A percentile compares a stretch with the other conserved stretches of the same genome.
Conservation (phyloP, 345 rosid genomes). For the Rhizophora mangle region DNA sequence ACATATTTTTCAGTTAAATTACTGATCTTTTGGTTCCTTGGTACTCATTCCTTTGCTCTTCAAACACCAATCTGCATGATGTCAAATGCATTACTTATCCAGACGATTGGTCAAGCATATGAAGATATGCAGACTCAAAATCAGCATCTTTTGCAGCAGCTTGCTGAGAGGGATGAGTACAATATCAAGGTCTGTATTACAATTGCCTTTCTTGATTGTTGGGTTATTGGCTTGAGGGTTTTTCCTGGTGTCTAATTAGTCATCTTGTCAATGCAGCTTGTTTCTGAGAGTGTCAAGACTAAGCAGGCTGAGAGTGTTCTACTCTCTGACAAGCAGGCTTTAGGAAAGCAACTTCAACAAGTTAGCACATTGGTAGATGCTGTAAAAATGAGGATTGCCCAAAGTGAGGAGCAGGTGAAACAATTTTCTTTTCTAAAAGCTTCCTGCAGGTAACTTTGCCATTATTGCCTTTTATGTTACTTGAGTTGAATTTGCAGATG, state of each 20-base stretch:
- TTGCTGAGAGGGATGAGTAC: slow-evolving; percentile 84
- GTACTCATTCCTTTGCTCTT: not conserved
- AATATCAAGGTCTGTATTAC: slow-evolving; percentile 70
- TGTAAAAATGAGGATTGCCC: slow-evolving; percentile 55
- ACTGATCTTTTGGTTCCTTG: slow-evolving; percentile 8
- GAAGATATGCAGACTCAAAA: slow-evolving; percentile 97
- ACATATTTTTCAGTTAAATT: slow-evolving; percentile 1
- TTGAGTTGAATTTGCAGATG: slow-evolving; percentile 51
- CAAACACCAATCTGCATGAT: slow-evolving; percentile 1
- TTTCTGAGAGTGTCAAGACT: slow-evolving; percentile 92
- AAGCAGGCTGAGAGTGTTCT: slow-evolving; percentile 65
- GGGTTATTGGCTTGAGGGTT: not conserved
- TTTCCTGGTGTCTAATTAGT: not conserved
- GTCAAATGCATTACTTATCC: slow-evolving; percentile 13
- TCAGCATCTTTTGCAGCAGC: slow-evolving; percentile 79
- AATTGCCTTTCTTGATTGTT: slow-evolving; percentile 4
- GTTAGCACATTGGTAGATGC: slow-evolving; percentile 55
- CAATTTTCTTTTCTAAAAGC: not conserved
- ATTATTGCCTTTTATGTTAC: not conserved
- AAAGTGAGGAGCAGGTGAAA: slow-evolving; percentile 75
- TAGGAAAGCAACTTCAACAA: slow-evolving; percentile 72
- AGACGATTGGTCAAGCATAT: slow-evolving; percentile 96
- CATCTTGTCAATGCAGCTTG: slow-evolving; percentile 56
- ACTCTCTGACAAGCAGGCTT: slow-evolving; percentile 75
- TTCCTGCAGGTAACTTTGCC: not conserved